Evolutionary conservation across 148 eudicot species (phyloP).

Genomic region (Silene conica): DNA sequence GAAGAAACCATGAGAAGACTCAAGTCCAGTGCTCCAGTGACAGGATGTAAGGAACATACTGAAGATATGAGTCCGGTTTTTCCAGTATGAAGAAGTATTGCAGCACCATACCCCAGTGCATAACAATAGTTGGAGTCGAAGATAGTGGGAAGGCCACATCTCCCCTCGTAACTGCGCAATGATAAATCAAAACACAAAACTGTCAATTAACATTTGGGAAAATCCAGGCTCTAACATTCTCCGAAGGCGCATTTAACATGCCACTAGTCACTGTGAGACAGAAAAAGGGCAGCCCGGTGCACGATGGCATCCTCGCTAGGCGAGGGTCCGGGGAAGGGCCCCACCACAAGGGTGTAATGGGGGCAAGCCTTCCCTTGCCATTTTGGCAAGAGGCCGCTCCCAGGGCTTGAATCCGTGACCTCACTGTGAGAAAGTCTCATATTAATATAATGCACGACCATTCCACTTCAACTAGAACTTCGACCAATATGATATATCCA

Average conservation of each 20-base stretch:
- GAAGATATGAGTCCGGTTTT: conserved; percentile 95
- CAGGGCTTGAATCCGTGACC: too few species aligned
- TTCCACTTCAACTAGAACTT: background rate
- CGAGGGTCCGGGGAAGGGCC: too few species aligned
- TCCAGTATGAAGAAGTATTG: conserved; percentile 81
- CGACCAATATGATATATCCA: too few species aligned
- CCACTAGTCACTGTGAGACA: background rate
- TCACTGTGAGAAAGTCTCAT: background rate
- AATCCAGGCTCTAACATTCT: background rate
- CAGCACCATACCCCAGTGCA: conserved; percentile 95
- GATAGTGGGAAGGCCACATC: conserved; percentile 93
- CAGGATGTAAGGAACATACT: conserved; percentile 35
- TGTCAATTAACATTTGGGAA: background rate
- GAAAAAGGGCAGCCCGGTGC: too few species aligned
- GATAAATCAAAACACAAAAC: background rate
- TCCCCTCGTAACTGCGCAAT: conserved; percentile 74
- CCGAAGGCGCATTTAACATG: background rate
- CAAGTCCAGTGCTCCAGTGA: background rate
- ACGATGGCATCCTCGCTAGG: too few species aligned
- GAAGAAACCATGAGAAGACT: background rate
- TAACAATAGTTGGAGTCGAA: conserved; percentile 93
- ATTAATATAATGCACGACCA: background rate
- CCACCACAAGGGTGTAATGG: too few species aligned
- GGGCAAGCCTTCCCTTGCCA: too few species aligned
- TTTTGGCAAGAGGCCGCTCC: too few species aligned